These are phyloP conservation scores for Chloranthus sessilifolius DNA, from an alignment of 164 flowering plant genomes.

Conservation along the genomic window DNA sequence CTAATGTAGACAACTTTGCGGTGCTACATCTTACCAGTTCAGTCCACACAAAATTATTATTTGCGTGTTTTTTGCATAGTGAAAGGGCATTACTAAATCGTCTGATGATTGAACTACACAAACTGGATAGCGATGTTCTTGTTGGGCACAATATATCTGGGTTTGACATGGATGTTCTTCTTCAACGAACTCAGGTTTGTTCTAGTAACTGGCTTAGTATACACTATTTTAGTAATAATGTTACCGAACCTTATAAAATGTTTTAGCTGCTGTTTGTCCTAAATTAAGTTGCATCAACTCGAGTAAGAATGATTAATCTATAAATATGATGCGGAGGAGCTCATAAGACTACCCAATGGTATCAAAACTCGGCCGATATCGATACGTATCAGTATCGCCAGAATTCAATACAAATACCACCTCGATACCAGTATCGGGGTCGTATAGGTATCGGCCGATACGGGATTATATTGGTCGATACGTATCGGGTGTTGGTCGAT, in stretches of 20 bases:
- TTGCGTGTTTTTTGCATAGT: conserved; percentile 34
- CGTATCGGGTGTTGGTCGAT: no score
- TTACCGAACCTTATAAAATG: no score
- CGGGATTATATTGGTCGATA: no score
- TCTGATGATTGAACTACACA: conserved; percentile 72
- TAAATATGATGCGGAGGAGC: no score
- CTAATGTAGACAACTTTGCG: background rate
- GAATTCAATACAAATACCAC: no score
- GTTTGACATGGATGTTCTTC: conserved; percentile 93
- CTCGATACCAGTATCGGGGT: no score
- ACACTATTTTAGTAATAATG: no score
- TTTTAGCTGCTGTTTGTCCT: background rate
- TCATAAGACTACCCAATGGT: no score
- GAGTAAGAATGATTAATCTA: no score
- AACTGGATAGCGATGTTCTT: conserved; percentile 85
- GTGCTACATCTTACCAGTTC: conserved; percentile 2
- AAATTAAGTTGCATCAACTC: background rate
- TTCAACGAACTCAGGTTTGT: conserved; percentile 84
- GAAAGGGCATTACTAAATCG: conserved; percentile 91
- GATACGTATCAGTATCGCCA: no score
- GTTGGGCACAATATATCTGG: conserved; percentile 98
- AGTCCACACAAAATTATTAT: background rate
- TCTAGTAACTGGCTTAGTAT: background rate
- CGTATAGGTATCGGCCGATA: no score
- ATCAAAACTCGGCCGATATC: no score